A percentile compares a stretch with the other conserved stretches of the same genome.
Conservation (phyloP, 345 rosid genomes). For the Syzygium jambos region DNA sequence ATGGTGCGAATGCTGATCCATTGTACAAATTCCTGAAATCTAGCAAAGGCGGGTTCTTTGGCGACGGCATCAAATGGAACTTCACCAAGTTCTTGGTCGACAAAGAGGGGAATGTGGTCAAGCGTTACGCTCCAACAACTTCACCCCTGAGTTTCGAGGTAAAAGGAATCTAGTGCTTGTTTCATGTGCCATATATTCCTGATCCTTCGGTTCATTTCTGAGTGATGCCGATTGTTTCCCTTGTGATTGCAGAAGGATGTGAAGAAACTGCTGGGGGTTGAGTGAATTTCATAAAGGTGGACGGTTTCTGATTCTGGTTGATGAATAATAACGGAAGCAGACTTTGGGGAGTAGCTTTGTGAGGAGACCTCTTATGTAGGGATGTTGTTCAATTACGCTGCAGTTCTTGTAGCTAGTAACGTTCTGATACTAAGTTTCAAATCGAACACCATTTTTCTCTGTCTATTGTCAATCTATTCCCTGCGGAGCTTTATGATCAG, state of each 20-base stretch:
- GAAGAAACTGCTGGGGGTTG: constrained; percentile 53
- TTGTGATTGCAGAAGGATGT: constrained; percentile 49
- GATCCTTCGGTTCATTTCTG: background rate
- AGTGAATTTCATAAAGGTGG: background rate
- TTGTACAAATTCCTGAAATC: constrained; percentile 35
- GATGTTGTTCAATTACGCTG: background rate
- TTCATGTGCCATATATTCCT: background rate
- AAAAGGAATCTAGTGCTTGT: background rate
- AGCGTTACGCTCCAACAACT: constrained; percentile 29
- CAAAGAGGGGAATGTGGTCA: constrained; percentile 31
- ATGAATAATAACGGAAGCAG: background rate
- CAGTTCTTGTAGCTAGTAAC: background rate
- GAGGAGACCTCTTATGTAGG: background rate
- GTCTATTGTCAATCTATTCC: background rate
- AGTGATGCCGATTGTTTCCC: background rate
- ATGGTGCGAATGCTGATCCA: constrained; percentile 29
- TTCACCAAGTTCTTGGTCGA: constrained; percentile 41
- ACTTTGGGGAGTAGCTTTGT: background rate
- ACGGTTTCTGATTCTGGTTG: background rate
- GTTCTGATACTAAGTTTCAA: background rate
- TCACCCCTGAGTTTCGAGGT: constrained; percentile 38
- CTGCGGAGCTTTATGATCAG: background rate
- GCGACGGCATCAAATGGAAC: constrained; percentile 34
- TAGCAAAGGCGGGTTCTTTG: constrained; percentile 25
- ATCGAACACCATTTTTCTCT: background rate